Base-by-base conservation (phyloP, 768 basidiomycete species). In the Xerocomus potaroensis region DNA sequence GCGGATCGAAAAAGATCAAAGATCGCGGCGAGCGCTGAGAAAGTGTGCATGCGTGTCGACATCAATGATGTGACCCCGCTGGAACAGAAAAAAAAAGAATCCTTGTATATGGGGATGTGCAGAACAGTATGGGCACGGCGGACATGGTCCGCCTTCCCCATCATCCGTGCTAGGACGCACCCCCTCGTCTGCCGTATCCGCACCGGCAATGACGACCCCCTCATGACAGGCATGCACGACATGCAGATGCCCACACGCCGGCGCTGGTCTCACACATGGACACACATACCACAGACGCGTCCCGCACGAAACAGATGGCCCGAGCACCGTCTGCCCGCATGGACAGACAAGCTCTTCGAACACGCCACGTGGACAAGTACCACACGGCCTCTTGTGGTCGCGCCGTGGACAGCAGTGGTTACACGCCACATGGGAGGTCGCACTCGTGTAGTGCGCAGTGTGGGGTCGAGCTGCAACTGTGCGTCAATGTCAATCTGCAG, bases 341-440 rank as follows among this genome's bases (percentile, higher is more conserved):
- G 77, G 67, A 61, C 95, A 98, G 9, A 85, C 65, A 45, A 93
- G 68, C 81, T 99, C 96, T 33, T 97, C 93, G 56, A 94, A 99
- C 1, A 85, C 84, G 36, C 91, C 91, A 63, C 83, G 77, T 41
- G 96, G 70, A 66, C 96, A 99, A 18, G 83, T 75, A 1, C 78
- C 82, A 62, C 96, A 99, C 0, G 76, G 67, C 0, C 91, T 90
- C 48, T 73, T 78, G 64, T 99, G 95, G 61, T 98, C 95, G 32
- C 73, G 71, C 57, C 76, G 74, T 49, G 86, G 81, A 61, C 95
- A 99, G 5, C 65, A 69, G 61, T 94, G 91, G 40, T 84, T 79
- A 0, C 90, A 84, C 88, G 14, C 80, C 83, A 51, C 92, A 95
- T 0, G 83, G 73, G 3, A 92, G 62, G 61, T 91, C 89, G 56